Percentiles rank a stretch among this genome's conserved stretches.
Evolutionary conservation across 2,329 filamentous ascomycete species (phyloP).

Genomic region (Sordariomycetes sp.): DNA sequence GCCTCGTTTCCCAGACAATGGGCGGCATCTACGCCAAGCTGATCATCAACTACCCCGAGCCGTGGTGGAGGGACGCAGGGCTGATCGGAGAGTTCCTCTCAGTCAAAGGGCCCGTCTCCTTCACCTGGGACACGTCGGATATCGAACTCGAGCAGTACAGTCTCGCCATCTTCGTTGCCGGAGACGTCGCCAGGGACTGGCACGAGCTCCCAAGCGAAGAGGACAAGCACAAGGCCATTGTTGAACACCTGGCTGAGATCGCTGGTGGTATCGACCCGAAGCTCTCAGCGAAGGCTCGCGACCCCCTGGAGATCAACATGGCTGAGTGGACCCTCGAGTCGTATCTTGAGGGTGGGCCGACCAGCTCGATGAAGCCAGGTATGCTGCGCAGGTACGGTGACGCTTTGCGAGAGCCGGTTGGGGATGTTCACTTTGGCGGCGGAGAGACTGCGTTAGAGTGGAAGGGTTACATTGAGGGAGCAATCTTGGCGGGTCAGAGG

Average conservation of each 20-base stretch:
- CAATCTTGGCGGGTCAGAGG: constrained; percentile 10
- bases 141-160: constrained; percentile 13
- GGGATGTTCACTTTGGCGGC: constrained; percentile 15
- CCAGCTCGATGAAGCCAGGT: constrained; percentile 5
- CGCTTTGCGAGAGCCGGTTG: constrained; percentile 18
- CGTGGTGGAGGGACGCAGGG: constrained; percentile 34
- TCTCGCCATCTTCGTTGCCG: constrained; percentile 20
- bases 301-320: constrained; percentile 7
- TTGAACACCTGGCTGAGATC: constrained; percentile 10
- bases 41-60: constrained; percentile 28
- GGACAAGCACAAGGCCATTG: constrained; percentile 6
- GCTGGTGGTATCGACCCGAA: constrained; percentile 4
- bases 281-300: no score
- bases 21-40: constrained; percentile 25
- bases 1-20: constrained; percentile 16
- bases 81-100: constrained; percentile 31
- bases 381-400: constrained; percentile 6
- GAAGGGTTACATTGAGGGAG: constrained; percentile 18
- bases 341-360: constrained; percentile 9
- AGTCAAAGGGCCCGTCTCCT: constrained; percentile 15
- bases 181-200: constrained; percentile 18
- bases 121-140: constrained; percentile 16
- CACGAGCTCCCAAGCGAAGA: constrained; percentile 6
- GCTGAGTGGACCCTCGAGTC: constrained; percentile 11
- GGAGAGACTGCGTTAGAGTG: constrained; percentile 13